Base-by-base conservation (phyloP, 306 rosid genomes). In the Cicer pinnatifidum region DNA sequence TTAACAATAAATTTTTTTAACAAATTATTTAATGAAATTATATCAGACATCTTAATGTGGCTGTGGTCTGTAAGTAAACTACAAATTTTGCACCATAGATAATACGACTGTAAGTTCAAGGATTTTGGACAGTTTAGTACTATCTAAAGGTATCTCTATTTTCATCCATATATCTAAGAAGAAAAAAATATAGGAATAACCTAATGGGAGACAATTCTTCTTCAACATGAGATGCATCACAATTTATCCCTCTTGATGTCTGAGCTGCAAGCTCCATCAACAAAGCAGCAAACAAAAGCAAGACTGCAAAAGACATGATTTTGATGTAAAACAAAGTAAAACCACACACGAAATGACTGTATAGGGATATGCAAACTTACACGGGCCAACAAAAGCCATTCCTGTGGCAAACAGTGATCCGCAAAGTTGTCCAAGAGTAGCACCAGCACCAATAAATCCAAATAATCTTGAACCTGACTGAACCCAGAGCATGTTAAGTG, bases 381-480 rank as follows among this genome's bases (percentile, higher is more conserved):
- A 88, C 41, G 97, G 93, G 48, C 99, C 99, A 76, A 87, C 67
- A 89, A 92, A 87, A 79, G 97, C 96, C 99, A 94, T 86, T 82
- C 84, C 96, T 0, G 96, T 84, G 52, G 97, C 99, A 87, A 94
- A 90, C 69, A 91, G 72, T 39, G 99, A 94, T 76, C 97, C 99
- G 67, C 86, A 90, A 58, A 94, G 88, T 84, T 94, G 99, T 74
- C 97, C 99, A n/a, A 94, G 99, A 11, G 99, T 94, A 67, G 99
- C 99, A 64, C 99, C 99, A 71, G 97, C 97, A 75, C 97, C 99
- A 73, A 94, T 86, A 81, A 94, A 94, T 64, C 97, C 99, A 64
- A 94, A 94, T 79, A 94, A 87, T 91, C 99, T 94, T 70, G 97
- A 87, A 88, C 99, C 99, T 90, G 99, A 94, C 99, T 94, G 99